Evolutionary conservation across 31 red algal species (phyloP).

Genomic region (Bonnemaisonia californica): DNA sequence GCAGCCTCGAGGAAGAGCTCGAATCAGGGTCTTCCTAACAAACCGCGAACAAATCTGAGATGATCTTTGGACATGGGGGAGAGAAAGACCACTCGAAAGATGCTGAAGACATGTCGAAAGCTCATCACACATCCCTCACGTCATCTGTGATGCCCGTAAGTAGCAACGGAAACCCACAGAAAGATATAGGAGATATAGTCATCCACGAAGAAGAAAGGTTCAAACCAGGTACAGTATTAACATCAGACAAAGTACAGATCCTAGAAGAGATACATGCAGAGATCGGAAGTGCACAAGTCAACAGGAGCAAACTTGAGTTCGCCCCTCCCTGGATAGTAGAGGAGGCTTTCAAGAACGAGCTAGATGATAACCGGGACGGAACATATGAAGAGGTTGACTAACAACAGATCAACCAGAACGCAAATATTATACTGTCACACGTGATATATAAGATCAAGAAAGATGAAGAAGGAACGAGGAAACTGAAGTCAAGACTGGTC

Average conservation of each 20-base stretch:
- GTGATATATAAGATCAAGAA: slow-evolving; percentile 11
- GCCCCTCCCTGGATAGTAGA: background rate
- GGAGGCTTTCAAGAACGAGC: background rate
- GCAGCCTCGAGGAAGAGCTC: background rate
- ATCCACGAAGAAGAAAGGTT: no score
- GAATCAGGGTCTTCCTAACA: background rate
- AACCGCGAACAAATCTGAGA: background rate
- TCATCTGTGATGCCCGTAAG: no score
- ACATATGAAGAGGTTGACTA: background rate
- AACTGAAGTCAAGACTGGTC: background rate
- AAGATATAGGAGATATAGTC: no score
- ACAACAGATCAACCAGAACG: background rate
- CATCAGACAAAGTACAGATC: no score
- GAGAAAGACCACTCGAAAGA: background rate
- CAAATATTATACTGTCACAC: background rate
- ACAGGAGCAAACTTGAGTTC: background rate
- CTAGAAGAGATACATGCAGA: background rate
- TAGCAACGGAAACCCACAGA: no score
- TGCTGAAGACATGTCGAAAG: no score
- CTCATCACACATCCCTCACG: no score
- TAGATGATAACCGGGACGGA: background rate
- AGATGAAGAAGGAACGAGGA: background rate
- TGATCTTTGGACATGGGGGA: background rate
- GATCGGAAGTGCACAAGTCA: background rate
- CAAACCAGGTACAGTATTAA: no score